Base-by-base conservation (phyloP, 1,139 yeast genomes). In the Geotrichum carabidarum region DNA sequence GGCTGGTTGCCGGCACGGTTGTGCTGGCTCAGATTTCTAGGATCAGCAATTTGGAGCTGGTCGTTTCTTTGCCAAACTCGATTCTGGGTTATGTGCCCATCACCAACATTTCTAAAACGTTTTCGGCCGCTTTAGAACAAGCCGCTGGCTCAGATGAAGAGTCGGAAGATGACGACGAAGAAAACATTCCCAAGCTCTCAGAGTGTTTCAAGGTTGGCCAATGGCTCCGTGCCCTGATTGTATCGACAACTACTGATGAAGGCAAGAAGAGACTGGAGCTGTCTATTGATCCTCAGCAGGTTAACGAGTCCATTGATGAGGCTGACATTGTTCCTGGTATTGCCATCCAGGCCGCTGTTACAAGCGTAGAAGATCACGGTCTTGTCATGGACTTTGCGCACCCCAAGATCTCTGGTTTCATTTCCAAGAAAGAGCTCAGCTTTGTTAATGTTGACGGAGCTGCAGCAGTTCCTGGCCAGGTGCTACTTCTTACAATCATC, bases 281-380 rank as follows among this genome's bases (percentile, higher is more conserved):
- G 49, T 77, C 88, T 11, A 75, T 88, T 48, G 95, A 88, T 65
- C 96, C 98, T 4, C 76, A 79, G 48, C 71, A 73, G 44, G 88
- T 86, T 9, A 94, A 93, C 66, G 75, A 76, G 35, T 64, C 73
- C 17, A 71, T 89, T 54, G 83, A 78, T 48, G 91, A 83, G 51
- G 93, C 84, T 51, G 96, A 88, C 66, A 71, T 87, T 57, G 70
- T 74, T 3, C 68, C 77, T 15, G 90, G 90, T 40, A 77, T 80
- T 62, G 68, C 84, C 7, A 66, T 93, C 2, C 99, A 93, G 71
- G 90, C 84, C 32, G 77, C 89, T 1, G 82, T 93, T 15, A 78
- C 77, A 57, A 85, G 95, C 51, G 72, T 88, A 27, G 98, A 93
- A 75, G 99, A 93, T 66, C 96, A 88, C 67, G 99, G 99, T 71